Evolutionary conservation across 2,329 filamentous ascomycete genomes (phyloP).

Genomic region (Tolypocladium capitatum): DNA sequence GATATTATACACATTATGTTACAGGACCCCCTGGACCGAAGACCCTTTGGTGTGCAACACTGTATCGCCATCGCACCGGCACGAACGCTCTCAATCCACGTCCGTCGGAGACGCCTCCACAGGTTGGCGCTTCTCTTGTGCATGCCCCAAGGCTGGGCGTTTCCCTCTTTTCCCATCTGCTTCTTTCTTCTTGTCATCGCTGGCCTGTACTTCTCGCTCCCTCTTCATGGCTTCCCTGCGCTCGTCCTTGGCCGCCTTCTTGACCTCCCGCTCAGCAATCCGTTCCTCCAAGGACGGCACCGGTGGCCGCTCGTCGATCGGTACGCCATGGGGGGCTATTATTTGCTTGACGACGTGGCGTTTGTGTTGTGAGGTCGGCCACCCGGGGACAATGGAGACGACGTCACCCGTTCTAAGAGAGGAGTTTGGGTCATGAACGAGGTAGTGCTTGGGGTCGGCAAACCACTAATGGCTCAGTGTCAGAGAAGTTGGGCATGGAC

Average conservation of each 20-base stretch:
- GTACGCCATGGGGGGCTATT: conserved; percentile 52
- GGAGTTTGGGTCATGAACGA: conserved; percentile 67
- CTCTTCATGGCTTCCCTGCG: conserved; percentile 27
- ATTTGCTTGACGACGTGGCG: conserved; percentile 64
- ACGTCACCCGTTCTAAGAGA: conserved; percentile 65
- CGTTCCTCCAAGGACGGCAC: conserved; percentile 53
- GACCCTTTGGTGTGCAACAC: background rate
- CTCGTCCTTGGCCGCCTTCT: conserved; percentile 44
- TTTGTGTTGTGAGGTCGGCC: conserved; percentile 52
- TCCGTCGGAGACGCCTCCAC: background rate
- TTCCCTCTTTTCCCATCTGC: conserved; percentile 2
- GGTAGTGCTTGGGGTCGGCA: conserved; percentile 47
- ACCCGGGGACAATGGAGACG: conserved; percentile 54
- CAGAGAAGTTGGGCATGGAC: background rate
- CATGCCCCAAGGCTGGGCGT: background rate
- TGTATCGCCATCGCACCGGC: background rate
- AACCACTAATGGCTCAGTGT: conserved; percentile 32
- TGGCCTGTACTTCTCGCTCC: conserved; percentile 6
- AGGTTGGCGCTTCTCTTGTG: background rate
- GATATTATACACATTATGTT: background rate
- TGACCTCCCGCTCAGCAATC: conserved; percentile 37
- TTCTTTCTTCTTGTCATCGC: background rate
- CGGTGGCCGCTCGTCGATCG: conserved; percentile 49
- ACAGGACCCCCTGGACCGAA: background rate
- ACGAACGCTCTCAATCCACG: background rate